These are phyloP conservation scores for Saccharomyces paradoxus DNA, from an alignment of 805 yeast species.

Conservation along the genomic window DNA sequence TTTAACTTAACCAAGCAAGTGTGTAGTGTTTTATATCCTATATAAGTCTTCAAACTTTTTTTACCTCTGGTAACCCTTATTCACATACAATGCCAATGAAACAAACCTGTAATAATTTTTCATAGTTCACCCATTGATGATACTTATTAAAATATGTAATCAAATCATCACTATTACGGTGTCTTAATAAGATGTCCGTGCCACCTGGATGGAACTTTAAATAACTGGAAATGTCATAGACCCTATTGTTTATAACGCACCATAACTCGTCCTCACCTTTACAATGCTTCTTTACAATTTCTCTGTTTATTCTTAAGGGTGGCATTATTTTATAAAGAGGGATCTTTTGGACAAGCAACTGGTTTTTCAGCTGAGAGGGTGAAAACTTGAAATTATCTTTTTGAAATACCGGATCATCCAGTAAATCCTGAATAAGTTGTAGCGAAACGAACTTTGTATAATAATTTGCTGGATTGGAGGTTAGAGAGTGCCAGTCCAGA, in stretches of 20 bases:
- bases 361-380: neutral
- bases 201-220: constrained; percentile 93
- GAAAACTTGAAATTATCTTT: neutral
- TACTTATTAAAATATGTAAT: constrained; percentile 67
- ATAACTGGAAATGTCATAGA: constrained; percentile 81
- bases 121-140: constrained; percentile 77
- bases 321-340: constrained; percentile 16
- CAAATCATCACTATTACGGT: constrained; percentile 70
- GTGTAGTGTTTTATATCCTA: neutral
- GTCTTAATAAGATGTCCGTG: constrained; percentile 56
- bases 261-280: constrained; percentile 62
- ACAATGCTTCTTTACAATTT: constrained; percentile 51
- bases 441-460: constrained; percentile 9
- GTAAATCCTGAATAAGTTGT: constrained; percentile 11
- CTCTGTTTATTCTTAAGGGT: constrained; percentile 48
- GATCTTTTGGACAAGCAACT: neutral
- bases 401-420: constrained; percentile 7
- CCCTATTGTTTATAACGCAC: constrained; percentile 73
- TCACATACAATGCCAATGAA: constrained; percentile 47
- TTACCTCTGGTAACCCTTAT: neutral
- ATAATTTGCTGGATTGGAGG: neutral
- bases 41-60: neutral
- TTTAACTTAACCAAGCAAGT: neutral
- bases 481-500: constrained; percentile 27
- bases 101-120: constrained; percentile 71